Evolutionary conservation across 2,329 filamentous ascomycete genomes (phyloP), one percentile per base, ranked within the genome.

Genomic region (Fusarium floridanum): DNA sequence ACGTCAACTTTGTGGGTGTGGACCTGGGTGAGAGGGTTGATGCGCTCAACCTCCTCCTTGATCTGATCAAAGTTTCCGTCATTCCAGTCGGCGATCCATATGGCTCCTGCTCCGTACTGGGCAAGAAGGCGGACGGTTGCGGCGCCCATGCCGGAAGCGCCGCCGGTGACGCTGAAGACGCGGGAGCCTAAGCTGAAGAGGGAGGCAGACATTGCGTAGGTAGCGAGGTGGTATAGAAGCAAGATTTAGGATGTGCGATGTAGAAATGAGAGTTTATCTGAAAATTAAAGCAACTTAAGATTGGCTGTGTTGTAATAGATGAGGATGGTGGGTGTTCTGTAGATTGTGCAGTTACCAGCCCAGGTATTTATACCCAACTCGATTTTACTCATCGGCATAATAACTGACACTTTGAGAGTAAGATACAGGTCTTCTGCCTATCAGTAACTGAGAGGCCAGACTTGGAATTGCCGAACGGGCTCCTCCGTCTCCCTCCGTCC

Each of bases 11-110:
- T 60, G 36, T 27, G 34, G 10, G 56, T 41, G 36, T 41, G n/a
- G 32, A 60, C 16, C 16, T 41, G 29, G 34, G 56, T 60, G 34
- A 60, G 36, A n/a, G 56, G 56, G 9, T 60, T 60, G 56, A 60
- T 60, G 34, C 22, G 56, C 9, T 39, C 24, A 9, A 32, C 37
- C 17, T 60, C 36, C 6, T 41, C 57, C 7, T 36, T 60, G 37
- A 60, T 29, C 36, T 17, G 37, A 24, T 17, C 16, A 29, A 60
- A 60, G 57, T 43, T 43, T 24, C 27, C 24, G 17, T 43, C 57
- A 8, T 60, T 60, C 36, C 37, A 32, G 24, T 60, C 57, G 1
- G 57, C 57, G 12, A 60, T 60, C 57, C 37, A 60, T 7, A 60
- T 41, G 17, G 57, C 24, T 2, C 57, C 57, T 6, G 57, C 57